phyloP scores from a whole-genome alignment of 192 early-diverging fungal genomes.

The Haplosporangium gracile region DNA sequence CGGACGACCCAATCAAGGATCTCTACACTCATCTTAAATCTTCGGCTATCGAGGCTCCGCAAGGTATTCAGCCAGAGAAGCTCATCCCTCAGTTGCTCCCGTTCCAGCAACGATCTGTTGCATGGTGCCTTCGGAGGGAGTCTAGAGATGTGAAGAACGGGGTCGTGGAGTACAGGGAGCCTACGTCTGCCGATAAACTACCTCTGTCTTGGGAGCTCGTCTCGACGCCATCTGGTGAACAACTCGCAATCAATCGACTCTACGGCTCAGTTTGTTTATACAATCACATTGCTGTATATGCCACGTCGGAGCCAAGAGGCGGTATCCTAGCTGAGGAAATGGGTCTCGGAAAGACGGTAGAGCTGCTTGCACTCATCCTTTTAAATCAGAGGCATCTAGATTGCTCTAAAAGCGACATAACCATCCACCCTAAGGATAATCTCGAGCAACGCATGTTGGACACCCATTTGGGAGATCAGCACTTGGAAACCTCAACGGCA shows the following conservation, averaged over 20 bases:
- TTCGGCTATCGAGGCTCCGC: conserved; percentile 6
- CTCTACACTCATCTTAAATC: conserved; percentile 29
- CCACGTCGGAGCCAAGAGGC: conserved; percentile 35
- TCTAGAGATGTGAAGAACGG: conserved; percentile 22
- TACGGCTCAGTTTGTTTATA: conserved; percentile 18
- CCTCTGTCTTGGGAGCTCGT: conserved; percentile 35
- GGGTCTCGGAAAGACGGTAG: conserved; percentile 81
- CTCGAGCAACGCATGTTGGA: no score
- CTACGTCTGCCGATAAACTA: conserved; percentile 16
- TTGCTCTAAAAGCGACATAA: not conserved
- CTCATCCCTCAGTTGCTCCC: conserved; percentile 18
- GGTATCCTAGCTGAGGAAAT: conserved; percentile 70
- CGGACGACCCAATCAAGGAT: conserved; percentile 30
- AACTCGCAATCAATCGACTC: conserved; percentile 21
- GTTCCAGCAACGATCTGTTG: conserved; percentile 31
- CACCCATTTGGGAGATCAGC: no score
- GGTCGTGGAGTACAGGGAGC: conserved; percentile 27
- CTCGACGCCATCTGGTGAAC: not conserved
- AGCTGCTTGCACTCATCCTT: conserved; percentile 71
- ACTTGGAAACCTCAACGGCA: no score
- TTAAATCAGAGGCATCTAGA: conserved; percentile 49
- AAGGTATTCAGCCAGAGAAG: conserved; percentile 10
- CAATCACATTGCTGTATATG: not conserved
- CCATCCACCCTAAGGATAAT: not conserved
- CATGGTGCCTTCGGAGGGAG: conserved; percentile 31